These are phyloP conservation scores for Neofusicoccum parvum DNA, from an alignment of 2,329 filamentous ascomycete species.

Conservation along the genomic window DNA sequence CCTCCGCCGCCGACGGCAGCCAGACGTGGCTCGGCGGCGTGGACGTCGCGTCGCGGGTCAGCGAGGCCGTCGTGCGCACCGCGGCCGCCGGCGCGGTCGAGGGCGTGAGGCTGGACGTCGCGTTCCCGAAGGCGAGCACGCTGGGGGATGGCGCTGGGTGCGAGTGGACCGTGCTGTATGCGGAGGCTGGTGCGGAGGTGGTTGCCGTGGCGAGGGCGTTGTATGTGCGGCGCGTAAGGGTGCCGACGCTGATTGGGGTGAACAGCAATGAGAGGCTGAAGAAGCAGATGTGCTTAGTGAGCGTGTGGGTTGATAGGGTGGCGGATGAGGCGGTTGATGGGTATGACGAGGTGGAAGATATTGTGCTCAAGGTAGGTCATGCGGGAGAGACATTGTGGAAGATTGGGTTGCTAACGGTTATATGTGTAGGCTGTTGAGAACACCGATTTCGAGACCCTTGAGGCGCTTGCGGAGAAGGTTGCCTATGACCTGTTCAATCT, in stretches of 20 bases:
- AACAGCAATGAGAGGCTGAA: slow-evolving; percentile 68
- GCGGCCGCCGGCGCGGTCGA: slow-evolving; percentile 31
- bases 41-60: slow-evolving; percentile 27
- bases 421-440: slow-evolving; percentile 41
- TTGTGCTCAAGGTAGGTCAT: slow-evolving; percentile 61
- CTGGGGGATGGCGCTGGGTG: slow-evolving; percentile 63
- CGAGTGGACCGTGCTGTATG: slow-evolving; percentile 25
- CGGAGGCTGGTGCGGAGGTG: slow-evolving; percentile 62
- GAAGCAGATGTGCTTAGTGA: slow-evolving; percentile 68
- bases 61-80: slow-evolving; percentile 26
- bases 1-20: neutral
- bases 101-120: slow-evolving; percentile 56
- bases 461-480: slow-evolving; percentile 43
- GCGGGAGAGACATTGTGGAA: neutral
- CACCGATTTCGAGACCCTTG: slow-evolving; percentile 51
- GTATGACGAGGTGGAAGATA: slow-evolving; percentile 60
- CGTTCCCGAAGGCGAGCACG: slow-evolving; percentile 69
- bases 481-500: slow-evolving; percentile 47
- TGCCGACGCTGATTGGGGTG: slow-evolving; percentile 72
- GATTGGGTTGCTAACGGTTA: neutral
- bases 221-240: slow-evolving; percentile 58
- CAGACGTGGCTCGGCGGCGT: slow-evolving; percentile 30
- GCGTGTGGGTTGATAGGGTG: slow-evolving; percentile 62
- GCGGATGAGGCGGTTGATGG: slow-evolving; percentile 48
- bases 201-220: slow-evolving; percentile 34